Percentiles rank a stretch among this genome's conserved stretches.
These are phyloP conservation scores for Kwoniella heveanensis DNA, from an alignment of 768 basidiomycete genomes.

Conservation along the genomic window DNA sequence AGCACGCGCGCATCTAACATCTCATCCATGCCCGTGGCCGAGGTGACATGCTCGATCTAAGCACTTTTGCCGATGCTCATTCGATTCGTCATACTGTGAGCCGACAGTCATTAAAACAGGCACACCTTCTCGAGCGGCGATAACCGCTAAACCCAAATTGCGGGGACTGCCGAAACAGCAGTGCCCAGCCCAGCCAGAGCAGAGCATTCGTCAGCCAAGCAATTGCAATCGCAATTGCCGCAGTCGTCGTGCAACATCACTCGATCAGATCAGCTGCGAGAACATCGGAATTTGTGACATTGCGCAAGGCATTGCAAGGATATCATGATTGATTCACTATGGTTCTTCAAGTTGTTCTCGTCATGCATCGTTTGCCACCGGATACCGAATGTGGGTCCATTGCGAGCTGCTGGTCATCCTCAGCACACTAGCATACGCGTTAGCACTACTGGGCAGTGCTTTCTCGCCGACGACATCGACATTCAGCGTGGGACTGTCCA, in stretches of 20 bases:
- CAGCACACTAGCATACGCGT: background rate
- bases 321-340: too few relatives aligned
- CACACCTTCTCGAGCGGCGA: background rate
- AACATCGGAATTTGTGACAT: background rate
- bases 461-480: background rate
- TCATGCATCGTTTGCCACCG: background rate
- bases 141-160: background rate
- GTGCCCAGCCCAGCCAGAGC: background rate
- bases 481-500: background rate
- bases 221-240: background rate
- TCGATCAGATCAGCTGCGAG: background rate
- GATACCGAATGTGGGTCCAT: slow-evolving; percentile 10
- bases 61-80: too few relatives aligned
- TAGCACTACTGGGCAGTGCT: background rate
- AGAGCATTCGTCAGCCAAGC: background rate
- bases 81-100: too few relatives aligned
- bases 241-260: background rate
- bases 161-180: background rate
- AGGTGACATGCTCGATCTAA: background rate
- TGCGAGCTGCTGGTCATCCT: slow-evolving; percentile 7
- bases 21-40: background rate
- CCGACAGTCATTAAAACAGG: background rate
- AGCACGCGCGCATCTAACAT: background rate
- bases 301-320: background rate
- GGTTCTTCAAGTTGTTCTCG: background rate